phyloP scores from a whole-genome alignment of 2,329 filamentous ascomycete genomes.

The Capronia epimyces region DNA sequence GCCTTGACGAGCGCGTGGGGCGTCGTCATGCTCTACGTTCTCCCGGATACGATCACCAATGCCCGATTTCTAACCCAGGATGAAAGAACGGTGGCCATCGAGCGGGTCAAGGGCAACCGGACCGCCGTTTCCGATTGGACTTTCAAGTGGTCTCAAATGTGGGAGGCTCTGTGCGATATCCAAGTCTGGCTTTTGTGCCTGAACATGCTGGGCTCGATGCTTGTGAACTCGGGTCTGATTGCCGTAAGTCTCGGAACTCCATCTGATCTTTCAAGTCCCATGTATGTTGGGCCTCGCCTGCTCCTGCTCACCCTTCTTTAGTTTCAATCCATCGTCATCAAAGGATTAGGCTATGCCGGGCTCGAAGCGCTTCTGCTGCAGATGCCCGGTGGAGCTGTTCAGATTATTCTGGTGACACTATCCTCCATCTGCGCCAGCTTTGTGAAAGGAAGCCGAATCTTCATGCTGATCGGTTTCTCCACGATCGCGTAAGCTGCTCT shows the following conservation, averaged over 20 bases:
- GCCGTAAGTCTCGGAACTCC: neutral
- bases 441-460: slow-evolving; percentile 10
- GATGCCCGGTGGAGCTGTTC: neutral
- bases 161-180: slow-evolving; percentile 32
- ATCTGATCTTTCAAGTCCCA: neutral
- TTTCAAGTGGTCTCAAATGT: slow-evolving; percentile 42
- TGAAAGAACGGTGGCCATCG: slow-evolving; percentile 27
- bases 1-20: slow-evolving; percentile 30
- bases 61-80: slow-evolving; percentile 29
- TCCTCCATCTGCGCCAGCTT: slow-evolving; percentile 2
- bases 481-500: no score
- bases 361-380: neutral
- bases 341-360: neutral
- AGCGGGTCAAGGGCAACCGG: slow-evolving; percentile 28
- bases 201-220: neutral
- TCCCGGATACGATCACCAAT: slow-evolving; percentile 27
- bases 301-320: no score
- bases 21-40: slow-evolving; percentile 27
- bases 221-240: neutral
- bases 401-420: neutral
- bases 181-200: slow-evolving; percentile 22
- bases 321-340: neutral
- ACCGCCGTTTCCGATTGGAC: slow-evolving; percentile 38
- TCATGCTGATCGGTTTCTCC: slow-evolving; percentile 16
- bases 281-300: no score